A percentile compares a stretch with the other conserved stretches of the same genome.
phyloP scores from a whole-genome alignment of 106 monocot species.

The Dactylorhiza incarnata region DNA sequence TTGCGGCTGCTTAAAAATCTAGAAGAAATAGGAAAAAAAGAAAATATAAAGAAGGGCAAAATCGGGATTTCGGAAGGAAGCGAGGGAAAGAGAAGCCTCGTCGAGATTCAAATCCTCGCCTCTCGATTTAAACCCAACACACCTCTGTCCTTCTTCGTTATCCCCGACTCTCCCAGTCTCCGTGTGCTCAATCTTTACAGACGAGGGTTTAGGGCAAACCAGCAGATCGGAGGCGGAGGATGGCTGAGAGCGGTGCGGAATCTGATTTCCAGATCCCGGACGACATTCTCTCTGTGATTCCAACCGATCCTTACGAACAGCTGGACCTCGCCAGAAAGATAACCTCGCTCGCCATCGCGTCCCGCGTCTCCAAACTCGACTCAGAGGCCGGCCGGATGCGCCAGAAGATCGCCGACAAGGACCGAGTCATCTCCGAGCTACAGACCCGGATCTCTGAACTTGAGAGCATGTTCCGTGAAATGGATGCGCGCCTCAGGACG shows the following conservation, averaged over 20 bases:
- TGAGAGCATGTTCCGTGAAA: slow-evolving; percentile 33
- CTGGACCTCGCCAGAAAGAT: slow-evolving; percentile 75
- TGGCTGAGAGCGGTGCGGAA: slow-evolving; percentile 6
- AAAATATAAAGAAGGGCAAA: too few species aligned
- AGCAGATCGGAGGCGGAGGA: background rate
- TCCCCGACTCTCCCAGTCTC: background rate
- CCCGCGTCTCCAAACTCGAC: slow-evolving; percentile 66
- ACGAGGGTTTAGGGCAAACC: slow-evolving; percentile 1
- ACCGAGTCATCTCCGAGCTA: slow-evolving; percentile 45
- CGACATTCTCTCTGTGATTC: slow-evolving; percentile 68
- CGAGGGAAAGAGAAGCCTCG: background rate
- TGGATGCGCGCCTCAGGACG: slow-evolving; percentile 27
- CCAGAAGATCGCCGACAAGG: slow-evolving; percentile 43
- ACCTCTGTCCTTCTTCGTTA: background rate
- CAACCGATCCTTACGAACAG: slow-evolving; percentile 78
- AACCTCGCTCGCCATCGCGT: slow-evolving; percentile 82
- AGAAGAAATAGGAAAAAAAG: too few species aligned
- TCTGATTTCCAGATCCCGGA: slow-evolving; percentile 55
- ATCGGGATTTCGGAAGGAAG: too few species aligned
- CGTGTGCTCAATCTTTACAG: background rate
- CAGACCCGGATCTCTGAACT: slow-evolving; percentile 24
- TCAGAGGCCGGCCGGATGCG: slow-evolving; percentile 36
- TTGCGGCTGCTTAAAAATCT: too few species aligned
- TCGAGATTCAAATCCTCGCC: background rate
- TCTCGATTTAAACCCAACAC: background rate